phyloP scores from a whole-genome alignment of 1,139 yeast genomes.

The Yamadazyma mexicana region DNA sequence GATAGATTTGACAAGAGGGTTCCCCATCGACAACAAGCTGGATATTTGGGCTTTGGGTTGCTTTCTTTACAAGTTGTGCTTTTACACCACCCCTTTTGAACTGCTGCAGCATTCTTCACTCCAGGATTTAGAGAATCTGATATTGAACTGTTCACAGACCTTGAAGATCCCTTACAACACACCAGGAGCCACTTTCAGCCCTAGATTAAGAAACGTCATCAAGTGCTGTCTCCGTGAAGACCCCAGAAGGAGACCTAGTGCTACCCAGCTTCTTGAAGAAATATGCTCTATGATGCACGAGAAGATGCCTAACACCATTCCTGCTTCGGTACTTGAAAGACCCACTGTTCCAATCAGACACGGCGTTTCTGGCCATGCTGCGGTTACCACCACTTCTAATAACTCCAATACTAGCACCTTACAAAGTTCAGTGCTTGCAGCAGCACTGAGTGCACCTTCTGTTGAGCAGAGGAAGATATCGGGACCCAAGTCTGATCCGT shows the following conservation, averaged over 20 bases:
- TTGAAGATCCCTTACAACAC: constrained; percentile 36
- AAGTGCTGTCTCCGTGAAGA: constrained; percentile 64
- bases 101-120: constrained; percentile 45
- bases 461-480: constrained; percentile 10
- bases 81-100: constrained; percentile 84
- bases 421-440: not conserved
- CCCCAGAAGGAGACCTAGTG: constrained; percentile 72
- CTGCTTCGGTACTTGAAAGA: constrained; percentile 20
- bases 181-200: constrained; percentile 40
- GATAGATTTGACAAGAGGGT: constrained; percentile 67
- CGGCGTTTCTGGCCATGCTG: no score
- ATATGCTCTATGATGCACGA: constrained; percentile 60
- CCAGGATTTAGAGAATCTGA: constrained; percentile 41
- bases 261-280: constrained; percentile 69
- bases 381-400: not conserved
- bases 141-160: constrained; percentile 34
- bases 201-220: constrained; percentile 57
- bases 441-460: constrained; percentile 8
- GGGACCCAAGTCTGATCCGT: constrained; percentile 28
- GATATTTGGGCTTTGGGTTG: constrained; percentile 88
- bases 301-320: constrained; percentile 54
- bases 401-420: not conserved
- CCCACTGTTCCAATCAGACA: constrained; percentile 8
- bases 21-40: constrained; percentile 72
- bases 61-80: constrained; percentile 72